Base-by-base conservation (phyloP, 1,284 basidiomycete species). In the Fomes fomentarius region DNA sequence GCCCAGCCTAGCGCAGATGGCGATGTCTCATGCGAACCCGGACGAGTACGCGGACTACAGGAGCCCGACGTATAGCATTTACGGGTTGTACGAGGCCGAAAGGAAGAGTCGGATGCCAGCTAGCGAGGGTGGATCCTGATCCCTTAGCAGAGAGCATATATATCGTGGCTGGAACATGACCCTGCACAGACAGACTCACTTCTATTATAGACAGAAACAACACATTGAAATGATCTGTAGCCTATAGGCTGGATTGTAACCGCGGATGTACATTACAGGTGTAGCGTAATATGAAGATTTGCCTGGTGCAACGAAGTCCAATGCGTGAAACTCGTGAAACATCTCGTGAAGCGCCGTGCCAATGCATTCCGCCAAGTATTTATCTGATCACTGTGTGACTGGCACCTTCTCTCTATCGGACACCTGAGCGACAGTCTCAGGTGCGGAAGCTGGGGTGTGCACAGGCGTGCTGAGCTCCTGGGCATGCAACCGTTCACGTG, bases 1-100 rank as follows among this genome's bases (percentile, higher is more conserved):
- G 47, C 89, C 87, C 8, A 88, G 87, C 28, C 67, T 91, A 46
- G 76, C 86, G 7, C 89, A 91, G 70, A 90, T 91, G 88, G 89
- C 80, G 47, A 63, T 91, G 66, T 77, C 81, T 45, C 84, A 87
- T 58, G 69, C 73, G 3, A 82, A 87, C 55, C 77, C 81, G 11
- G 79, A 83, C 43, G 83, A 76, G 5, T 87, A 80, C 67, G 79
- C 73, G 1, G 81, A 83, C 37, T 91, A 91, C 58, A 76, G 83
- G 59, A 90, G 89, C 63, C 88, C 89, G 21, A 91, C 89, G 4
- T 91, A 91, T 61, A 91, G 89, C 66, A 82, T 91, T 52, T 91
- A 87, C 63, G 85, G 85, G 40, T 62, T 90, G 61, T 91, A 91
- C 63, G 84, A 84, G 53, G 74, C 71, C 17, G 83, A 86, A 52